phyloP scores from a whole-genome alignment of 495 filamentous ascomycete genomes.

The Neurospora sp. region DNA sequence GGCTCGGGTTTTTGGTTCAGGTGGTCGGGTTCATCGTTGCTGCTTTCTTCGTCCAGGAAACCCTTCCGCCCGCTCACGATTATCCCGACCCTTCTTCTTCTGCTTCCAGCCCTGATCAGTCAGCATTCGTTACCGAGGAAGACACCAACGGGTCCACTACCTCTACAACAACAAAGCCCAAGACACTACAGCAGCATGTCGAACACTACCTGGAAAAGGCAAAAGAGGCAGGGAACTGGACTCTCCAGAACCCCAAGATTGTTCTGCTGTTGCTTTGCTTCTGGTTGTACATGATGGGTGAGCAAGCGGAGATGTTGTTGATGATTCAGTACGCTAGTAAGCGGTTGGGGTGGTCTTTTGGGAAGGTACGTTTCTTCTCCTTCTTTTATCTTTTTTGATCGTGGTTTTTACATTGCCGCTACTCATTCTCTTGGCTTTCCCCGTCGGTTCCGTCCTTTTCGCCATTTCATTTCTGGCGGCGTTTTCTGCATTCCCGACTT shows the following conservation, averaged over 20 bases:
- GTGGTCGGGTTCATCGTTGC: constrained; percentile 14
- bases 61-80: constrained; percentile 9
- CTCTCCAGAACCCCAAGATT: background rate
- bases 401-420: too few relatives aligned
- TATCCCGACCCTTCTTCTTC: background rate
- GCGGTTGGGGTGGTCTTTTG: constrained; percentile 40
- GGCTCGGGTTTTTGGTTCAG: constrained; percentile 34
- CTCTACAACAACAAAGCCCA: too few relatives aligned
- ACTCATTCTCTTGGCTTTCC: too few relatives aligned
- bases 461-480: too few relatives aligned
- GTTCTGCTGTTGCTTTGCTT: background rate
- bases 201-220: background rate
- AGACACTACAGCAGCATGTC: background rate
- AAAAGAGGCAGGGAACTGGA: background rate
- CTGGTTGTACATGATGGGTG: constrained; percentile 3
- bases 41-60: constrained; percentile 33
- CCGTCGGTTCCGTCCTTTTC: too few relatives aligned
- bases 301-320: constrained; percentile 12
- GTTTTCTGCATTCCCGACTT: too few relatives aligned
- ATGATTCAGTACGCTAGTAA: constrained; percentile 45
- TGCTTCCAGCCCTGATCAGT: too few relatives aligned
- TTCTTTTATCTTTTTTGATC: too few relatives aligned
- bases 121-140: too few relatives aligned
- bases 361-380: background rate
- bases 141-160: background rate